phyloP scores from a whole-genome alignment of 1,284 basidiomycete genomes.

The Hypsizygus ulmarius region DNA sequence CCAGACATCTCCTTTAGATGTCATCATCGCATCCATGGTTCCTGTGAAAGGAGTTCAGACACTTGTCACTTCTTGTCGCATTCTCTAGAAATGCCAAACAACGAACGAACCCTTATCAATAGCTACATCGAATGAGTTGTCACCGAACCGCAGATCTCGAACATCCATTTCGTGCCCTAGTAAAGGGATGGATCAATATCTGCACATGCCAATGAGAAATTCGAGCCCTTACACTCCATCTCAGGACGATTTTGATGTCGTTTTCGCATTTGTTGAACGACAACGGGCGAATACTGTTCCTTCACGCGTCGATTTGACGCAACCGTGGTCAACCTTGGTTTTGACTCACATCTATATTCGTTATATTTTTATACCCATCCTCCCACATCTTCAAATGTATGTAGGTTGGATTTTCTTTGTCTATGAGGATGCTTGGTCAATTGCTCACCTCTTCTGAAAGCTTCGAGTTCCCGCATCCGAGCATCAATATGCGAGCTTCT shows the following conservation, averaged over 20 bases:
- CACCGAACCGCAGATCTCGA: constrained; percentile 65
- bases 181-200: neutral
- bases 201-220: neutral
- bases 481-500: constrained; percentile 72
- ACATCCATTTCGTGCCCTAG: constrained; percentile 90
- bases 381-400: constrained; percentile 74
- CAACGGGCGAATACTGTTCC: constrained; percentile 73
- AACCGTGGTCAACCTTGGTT: neutral
- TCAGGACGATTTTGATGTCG: constrained; percentile 59
- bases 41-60: constrained; percentile 20
- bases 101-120: constrained; percentile 75
- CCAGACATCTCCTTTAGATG: constrained; percentile 87
- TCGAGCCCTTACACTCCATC: constrained; percentile 72
- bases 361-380: constrained; percentile 81
- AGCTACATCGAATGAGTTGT: constrained; percentile 76
- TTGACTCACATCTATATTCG: constrained; percentile 75
- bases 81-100: neutral
- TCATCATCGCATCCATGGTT: constrained; percentile 97
- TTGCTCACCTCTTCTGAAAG: constrained; percentile 68
- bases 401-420: neutral
- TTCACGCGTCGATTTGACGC: neutral
- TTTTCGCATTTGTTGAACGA: constrained; percentile 79
- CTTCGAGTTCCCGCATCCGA: constrained; percentile 89
- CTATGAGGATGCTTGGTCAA: neutral
- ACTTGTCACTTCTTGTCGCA: neutral